Base-by-base conservation (phyloP, 2,329 filamentous ascomycete species). In the Aspergillus pseudonomiae region DNA sequence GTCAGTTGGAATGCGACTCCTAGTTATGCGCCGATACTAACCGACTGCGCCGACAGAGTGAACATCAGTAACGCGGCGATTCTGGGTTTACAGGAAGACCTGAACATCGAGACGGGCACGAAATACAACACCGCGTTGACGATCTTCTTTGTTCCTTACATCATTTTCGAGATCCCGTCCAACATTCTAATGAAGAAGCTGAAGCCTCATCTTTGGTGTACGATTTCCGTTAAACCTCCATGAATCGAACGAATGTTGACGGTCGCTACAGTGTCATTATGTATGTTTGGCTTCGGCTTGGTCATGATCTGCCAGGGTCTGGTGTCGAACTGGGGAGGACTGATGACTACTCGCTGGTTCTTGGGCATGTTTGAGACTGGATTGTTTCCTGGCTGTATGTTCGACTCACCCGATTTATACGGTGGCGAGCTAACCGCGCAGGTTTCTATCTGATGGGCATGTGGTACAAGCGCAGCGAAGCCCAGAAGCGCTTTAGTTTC, bases 401-500 rank as follows among this genome's bases (percentile, higher is more conserved):
- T 24, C 11, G 34, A 34, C n/a, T 50, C 39, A 7, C 34, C 9
- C 52, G 39, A 24, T 62, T 26, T 7, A 41, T 28, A 28, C 54
- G 11, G 28, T 19, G 10, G 19, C 48, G 3, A 39, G 52, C 52
- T 55, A 6, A 55, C 32, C 21, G 52, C 14, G 32, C 53, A 79
- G 77, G 77, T 53, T 81, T 82, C 70, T 85, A 93, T 73, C 80
- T 94, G 9, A 88, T 93, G 65, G 88, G 91, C 63, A 94, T 94
- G 89, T 80, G 78, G 93, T 99, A 98, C 72, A 89, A 89, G 64
- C 88, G 94, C 64, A 83, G 84, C 52, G 95, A 98, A 79, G 93
- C 94, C 2, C 94, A 98, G 79, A 92, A 93, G 73, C 89, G 95
- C 34, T 97, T 94, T 80, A 91, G 89, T 19, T 94, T 98, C 82